phyloP scores from a whole-genome alignment of 2,329 filamentous ascomycete genomes.

The Pyricularia pennisetigena region DNA sequence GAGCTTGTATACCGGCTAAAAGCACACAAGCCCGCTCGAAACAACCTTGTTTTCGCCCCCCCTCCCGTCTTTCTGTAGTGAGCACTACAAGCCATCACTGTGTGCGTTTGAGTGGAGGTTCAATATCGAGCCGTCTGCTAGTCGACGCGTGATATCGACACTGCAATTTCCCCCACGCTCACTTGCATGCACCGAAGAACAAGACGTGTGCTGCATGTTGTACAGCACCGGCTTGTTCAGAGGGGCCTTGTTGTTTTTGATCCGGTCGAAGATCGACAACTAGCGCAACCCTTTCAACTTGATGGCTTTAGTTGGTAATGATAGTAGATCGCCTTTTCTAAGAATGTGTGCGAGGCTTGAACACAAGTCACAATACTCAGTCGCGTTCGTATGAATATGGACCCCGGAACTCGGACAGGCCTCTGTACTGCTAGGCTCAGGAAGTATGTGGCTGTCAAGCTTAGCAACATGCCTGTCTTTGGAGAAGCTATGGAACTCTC shows the following conservation, averaged over 20 bases:
- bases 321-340: background rate
- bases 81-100: background rate
- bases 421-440: too few relatives aligned
- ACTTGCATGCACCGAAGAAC: background rate
- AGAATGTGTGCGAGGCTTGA: background rate
- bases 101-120: background rate
- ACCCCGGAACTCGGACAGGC: too few relatives aligned
- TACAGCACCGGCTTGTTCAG: background rate
- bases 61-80: background rate
- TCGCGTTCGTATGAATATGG: too few relatives aligned
- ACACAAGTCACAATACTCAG: background rate
- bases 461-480: background rate
- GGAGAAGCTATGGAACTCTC: background rate
- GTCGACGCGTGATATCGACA: background rate
- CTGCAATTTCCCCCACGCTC: background rate
- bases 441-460: too few relatives aligned
- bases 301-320: background rate
- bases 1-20: background rate
- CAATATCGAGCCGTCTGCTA: background rate
- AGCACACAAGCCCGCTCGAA: background rate
- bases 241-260: background rate
- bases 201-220: background rate
- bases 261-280: background rate
- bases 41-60: background rate
- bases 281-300: background rate